Evolutionary conservation across 495 filamentous ascomycete species (phyloP).

Genomic region (Collariella sp.): DNA sequence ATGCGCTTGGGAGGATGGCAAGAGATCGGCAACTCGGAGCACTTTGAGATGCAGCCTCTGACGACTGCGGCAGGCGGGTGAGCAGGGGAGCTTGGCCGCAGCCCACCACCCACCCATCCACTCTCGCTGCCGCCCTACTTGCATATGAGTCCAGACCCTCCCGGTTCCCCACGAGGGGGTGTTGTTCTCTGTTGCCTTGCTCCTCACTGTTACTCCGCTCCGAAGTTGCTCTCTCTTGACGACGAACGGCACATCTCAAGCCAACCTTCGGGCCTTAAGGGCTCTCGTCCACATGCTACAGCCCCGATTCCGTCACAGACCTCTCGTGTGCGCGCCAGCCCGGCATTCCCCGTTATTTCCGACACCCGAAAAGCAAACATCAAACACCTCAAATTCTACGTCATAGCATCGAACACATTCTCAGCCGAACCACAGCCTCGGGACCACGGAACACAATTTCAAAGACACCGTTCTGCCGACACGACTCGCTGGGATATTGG

Average conservation of each 20-base stretch:
- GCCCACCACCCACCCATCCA: not conserved
- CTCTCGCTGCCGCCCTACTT: not conserved
- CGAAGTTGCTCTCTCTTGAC: not conserved
- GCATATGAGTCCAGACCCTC: slow-evolving; percentile 1
- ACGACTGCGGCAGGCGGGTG: not conserved
- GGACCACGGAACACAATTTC: not conserved
- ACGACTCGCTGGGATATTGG: not conserved
- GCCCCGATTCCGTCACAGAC: not conserved
- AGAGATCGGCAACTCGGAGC: not conserved
- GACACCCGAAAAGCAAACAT: slow-evolving; percentile 10
- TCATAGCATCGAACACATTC: slow-evolving; percentile 11
- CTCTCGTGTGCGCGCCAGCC: not conserved
- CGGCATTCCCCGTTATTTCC: slow-evolving; percentile 4
- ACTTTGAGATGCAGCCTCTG: not conserved
- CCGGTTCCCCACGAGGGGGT: not conserved
- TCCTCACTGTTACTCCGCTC: not conserved
- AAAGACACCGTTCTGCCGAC: not conserved
- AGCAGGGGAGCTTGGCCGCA: slow-evolving; percentile 1
- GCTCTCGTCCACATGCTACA: slow-evolving; percentile 6
- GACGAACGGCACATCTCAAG: not conserved
- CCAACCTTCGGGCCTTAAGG: not conserved
- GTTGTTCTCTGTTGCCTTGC: not conserved
- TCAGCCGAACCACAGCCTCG: not conserved
- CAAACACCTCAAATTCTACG: slow-evolving; percentile 13
- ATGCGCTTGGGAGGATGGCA: slow-evolving; percentile 3